These are phyloP conservation scores for Saccharomyces hybrid DNA, from an alignment of 1,139 yeast species.

Conservation along the genomic window DNA sequence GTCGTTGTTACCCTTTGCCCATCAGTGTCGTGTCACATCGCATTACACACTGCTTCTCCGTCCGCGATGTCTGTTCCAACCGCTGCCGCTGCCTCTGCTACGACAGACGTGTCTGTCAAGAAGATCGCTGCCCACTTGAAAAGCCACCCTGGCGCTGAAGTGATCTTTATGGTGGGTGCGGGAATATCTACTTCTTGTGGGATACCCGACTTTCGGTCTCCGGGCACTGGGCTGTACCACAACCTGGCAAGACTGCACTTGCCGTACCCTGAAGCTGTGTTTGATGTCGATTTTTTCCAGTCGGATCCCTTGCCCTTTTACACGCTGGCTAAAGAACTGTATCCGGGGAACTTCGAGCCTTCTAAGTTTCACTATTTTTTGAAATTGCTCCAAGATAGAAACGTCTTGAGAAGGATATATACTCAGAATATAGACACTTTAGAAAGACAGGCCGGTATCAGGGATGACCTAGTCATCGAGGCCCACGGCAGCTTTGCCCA, in stretches of 20 bases:
- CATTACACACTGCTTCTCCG: too few relatives aligned
- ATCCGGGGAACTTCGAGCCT: constrained; percentile 82
- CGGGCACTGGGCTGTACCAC: constrained; percentile 82
- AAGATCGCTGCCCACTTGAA: constrained; percentile 18
- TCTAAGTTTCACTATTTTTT: constrained; percentile 74
- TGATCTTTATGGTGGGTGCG: constrained; percentile 61
- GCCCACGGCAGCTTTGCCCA: constrained; percentile 93
- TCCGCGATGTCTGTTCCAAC: background rate
- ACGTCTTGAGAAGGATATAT: constrained; percentile 58
- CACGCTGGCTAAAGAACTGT: constrained; percentile 72
- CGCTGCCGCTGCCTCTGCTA: background rate
- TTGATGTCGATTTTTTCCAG: constrained; percentile 75
- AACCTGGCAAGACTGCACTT: constrained; percentile 65
- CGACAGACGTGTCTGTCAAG: constrained; percentile 7
- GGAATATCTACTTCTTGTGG: constrained; percentile 92
- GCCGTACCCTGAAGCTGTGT: constrained; percentile 94
- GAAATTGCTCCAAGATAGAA: constrained; percentile 56
- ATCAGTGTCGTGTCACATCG: too few relatives aligned
- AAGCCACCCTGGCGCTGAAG: constrained; percentile 24
- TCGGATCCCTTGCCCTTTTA: constrained; percentile 78
- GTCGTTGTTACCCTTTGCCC: too few relatives aligned
- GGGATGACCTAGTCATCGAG: constrained; percentile 59
- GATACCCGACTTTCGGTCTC: constrained; percentile 90
- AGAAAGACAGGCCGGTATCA: constrained; percentile 77
- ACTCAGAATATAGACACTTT: constrained; percentile 92